Percentiles rank a stretch among this genome's conserved stretches.
phyloP scores from a whole-genome alignment of 2,329 filamentous ascomycete genomes.

The Phaeosphaeriaceae sp. region DNA sequence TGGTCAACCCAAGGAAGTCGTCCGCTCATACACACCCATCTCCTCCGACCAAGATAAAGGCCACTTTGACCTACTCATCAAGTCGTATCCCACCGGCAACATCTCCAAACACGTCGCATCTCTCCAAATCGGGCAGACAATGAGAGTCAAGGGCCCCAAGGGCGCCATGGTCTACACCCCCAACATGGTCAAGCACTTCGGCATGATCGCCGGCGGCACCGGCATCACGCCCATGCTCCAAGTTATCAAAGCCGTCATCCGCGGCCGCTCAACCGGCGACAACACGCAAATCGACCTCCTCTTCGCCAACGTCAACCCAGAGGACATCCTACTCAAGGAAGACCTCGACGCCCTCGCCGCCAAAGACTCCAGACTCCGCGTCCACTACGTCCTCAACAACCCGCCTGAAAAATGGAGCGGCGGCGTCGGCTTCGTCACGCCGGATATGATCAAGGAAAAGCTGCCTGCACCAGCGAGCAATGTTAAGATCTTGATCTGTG shows the following conservation, averaged over 20 bases:
- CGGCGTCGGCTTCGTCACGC: constrained; percentile 91
- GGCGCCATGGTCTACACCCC: constrained; percentile 97
- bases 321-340: constrained; percentile 93
- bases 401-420: constrained; percentile 90
- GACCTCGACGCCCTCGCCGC: constrained; percentile 81
- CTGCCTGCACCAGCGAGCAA: constrained; percentile 83
- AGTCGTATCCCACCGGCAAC: constrained; percentile 96
- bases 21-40: constrained; percentile 52
- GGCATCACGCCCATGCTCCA: constrained; percentile 99
- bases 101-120: constrained; percentile 92
- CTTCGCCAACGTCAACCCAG: constrained; percentile 92
- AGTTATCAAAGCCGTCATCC: constrained; percentile 87
- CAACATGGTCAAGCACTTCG: constrained; percentile 95
- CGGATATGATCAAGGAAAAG: constrained; percentile 90
- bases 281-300: constrained; percentile 86
- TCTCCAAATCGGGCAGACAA: constrained; percentile 76
- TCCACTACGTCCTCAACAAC: constrained; percentile 97
- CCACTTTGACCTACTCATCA: constrained; percentile 95
- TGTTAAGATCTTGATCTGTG: constrained; percentile 93
- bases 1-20: constrained; percentile 51
- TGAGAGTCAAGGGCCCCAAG: constrained; percentile 93
- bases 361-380: constrained; percentile 80
- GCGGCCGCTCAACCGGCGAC: constrained; percentile 76
- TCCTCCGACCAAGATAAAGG: constrained; percentile 64
- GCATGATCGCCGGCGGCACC: constrained; percentile 97